These are phyloP conservation scores for Phellinidium pouzarii DNA, from an alignment of 1,284 basidiomycete species.

Conservation along the genomic window DNA sequence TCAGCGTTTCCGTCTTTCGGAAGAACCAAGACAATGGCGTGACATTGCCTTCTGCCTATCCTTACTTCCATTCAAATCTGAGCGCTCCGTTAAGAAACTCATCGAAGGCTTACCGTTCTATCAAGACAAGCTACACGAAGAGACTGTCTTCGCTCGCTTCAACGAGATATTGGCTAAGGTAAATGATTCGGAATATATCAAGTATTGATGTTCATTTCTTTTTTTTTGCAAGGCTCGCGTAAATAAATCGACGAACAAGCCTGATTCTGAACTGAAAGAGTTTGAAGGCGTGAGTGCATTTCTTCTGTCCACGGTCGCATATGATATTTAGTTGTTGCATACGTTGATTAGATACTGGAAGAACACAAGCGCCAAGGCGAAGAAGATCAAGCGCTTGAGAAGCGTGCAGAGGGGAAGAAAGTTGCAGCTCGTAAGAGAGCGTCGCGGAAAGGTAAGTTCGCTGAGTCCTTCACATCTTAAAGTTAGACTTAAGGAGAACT, in stretches of 20 bases:
- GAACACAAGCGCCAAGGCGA: slow-evolving; percentile 80
- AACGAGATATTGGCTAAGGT: slow-evolving; percentile 82
- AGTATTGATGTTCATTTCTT: slow-evolving; percentile 1
- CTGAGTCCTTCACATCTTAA: background rate
- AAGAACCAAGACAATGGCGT: slow-evolving; percentile 91
- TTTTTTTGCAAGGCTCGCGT: slow-evolving; percentile 50
- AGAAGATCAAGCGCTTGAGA: slow-evolving; percentile 86
- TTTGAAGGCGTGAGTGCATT: slow-evolving; percentile 63
- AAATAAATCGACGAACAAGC: slow-evolving; percentile 87
- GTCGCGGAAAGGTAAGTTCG: slow-evolving; percentile 34
- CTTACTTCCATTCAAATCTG: slow-evolving; percentile 93
- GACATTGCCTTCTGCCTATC: slow-evolving; percentile 97
- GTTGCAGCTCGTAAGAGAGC: slow-evolving; percentile 69
- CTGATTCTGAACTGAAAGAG: slow-evolving; percentile 83
- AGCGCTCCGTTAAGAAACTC: slow-evolving; percentile 92
- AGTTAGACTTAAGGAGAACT: background rate
- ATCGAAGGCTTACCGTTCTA: slow-evolving; percentile 90
- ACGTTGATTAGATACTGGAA: slow-evolving; percentile 67
- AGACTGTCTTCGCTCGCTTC: slow-evolving; percentile 78
- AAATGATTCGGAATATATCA: slow-evolving; percentile 18
- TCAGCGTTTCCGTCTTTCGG: slow-evolving; percentile 85
- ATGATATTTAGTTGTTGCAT: slow-evolving; percentile 19
- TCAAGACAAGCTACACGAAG: slow-evolving; percentile 92
- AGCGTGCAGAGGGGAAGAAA: slow-evolving; percentile 75
- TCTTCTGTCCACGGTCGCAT: background rate